Base-by-base conservation (phyloP, 2,329 filamentous ascomycete species). In the Aspergillus fumigatiaffinis region DNA sequence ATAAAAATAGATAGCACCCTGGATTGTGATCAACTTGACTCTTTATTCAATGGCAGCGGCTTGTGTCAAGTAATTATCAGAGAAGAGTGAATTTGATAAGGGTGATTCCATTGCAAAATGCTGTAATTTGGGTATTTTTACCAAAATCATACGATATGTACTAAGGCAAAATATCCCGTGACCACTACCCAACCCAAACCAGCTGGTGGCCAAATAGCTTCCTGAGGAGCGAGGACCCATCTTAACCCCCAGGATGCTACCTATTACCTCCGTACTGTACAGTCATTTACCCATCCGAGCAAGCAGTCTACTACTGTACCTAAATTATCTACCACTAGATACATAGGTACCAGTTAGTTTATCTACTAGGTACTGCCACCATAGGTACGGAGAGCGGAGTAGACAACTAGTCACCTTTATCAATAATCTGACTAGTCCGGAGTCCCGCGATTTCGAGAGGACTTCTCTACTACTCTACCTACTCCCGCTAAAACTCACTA, bases 401-500 rank as follows among this genome's bases (percentile, higher is more conserved):
- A 46, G n/a, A 23, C 29, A 29, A 29, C 17, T 21, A 21, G n/a
- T 14, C 42, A 46, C 42, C 5, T 26, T 14, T 25, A 47, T 46
- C 44, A 26, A 25, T 23, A 12, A 25, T 26, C 12, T 14, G 23
- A 23, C 44, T 23, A 23, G 21, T 26, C 21, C 12, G 10, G 12
- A 47, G n/a, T 47, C 21, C 44, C 21, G 10, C 44, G 23, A 47
- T 23, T 23, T 44, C 3, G 8, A 23, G 42, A 20, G 41, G 20
- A 38, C 32, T 14, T 38, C 29, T 35, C 14, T 38, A 7, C 32
- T 38, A 26, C 25, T 26, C 25, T 17, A 17, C n/a, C 41, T 12
- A 35, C 32, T 12, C 8, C 44, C 20, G 23, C 44, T 47, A 47
- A 60, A 59, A 51, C 56, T 61, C 53, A 62, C 50, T 59, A 50